Base-by-base conservation (phyloP, 306 rosid species). In the Cicer bijugum region DNA sequence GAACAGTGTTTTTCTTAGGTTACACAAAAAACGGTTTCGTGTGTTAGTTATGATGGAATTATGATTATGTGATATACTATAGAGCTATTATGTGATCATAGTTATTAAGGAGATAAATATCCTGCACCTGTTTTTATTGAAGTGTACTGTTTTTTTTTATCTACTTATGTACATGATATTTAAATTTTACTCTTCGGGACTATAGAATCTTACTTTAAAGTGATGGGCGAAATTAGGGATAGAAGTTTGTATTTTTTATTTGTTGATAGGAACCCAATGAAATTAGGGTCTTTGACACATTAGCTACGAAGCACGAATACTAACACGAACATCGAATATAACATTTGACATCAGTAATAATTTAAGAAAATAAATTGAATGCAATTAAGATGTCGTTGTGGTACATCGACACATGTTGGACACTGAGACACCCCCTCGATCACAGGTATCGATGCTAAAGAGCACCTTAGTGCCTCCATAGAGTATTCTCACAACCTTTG, bases 1-100 rank as follows among this genome's bases (percentile, higher is more conserved):
- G 74, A 61, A 75, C 67, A 70, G 73, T 59, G 47, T 86, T 75
- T 56, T 51, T 71, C 52, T 23, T 71, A 8, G 63, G 75, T 56
- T 71, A 67, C 20, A 62, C 19, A 67, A 20, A 37, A 38, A 43
- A 73, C 58, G 75, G 60, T 40, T 46, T 44, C 42, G 17, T 67
- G 53, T 77, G 69, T 56, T 81, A 51, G 48, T 57, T 81, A 45
- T 68, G 48, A 80, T 75, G 70, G 60, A 59, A 71, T 74, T 65
- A 9, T 78, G 12, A 76, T 76, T 38, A 45, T 76, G 45, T 81
- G 72, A 63, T 52, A 72, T 75, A 33, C 72, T 51, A 15, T 71
- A 50, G 64, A 82, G 45, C 35, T 28, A 28, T 33, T 45, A 35
- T 82, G 66, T 77, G 81, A 47, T 74, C 64, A 47, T 51, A 57